phyloP scores from a whole-genome alignment of 2,329 filamentous ascomycete species.

The Helminthosporium solani region DNA sequence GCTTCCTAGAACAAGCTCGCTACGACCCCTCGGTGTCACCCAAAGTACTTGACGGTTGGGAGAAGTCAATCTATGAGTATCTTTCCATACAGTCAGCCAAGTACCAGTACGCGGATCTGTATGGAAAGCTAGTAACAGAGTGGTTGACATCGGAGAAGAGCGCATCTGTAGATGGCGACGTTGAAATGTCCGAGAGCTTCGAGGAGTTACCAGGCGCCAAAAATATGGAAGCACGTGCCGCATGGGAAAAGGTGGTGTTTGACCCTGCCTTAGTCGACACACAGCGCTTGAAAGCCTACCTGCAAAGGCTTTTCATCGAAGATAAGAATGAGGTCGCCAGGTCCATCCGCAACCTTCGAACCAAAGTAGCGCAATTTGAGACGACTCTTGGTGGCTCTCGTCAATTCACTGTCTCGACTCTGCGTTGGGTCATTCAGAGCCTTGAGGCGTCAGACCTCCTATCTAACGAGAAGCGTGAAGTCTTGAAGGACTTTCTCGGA shows the following conservation, averaged over 20 bases:
- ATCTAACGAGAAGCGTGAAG: slow-evolving; percentile 40
- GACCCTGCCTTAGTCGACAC: slow-evolving; percentile 27
- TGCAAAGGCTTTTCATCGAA: slow-evolving; percentile 24
- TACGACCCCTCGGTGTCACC: slow-evolving; percentile 40
- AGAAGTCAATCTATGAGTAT: slow-evolving; percentile 29
- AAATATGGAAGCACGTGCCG: slow-evolving; percentile 27
- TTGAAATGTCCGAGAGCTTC: slow-evolving; percentile 31
- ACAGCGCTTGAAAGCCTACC: slow-evolving; percentile 21
- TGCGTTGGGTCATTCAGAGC: slow-evolving; percentile 47
- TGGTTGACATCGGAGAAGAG: slow-evolving; percentile 36
- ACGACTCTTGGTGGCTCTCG: slow-evolving; percentile 14
- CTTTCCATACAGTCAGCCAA: slow-evolving; percentile 40
- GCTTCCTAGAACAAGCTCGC: slow-evolving; percentile 39
- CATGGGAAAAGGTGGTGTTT: slow-evolving; percentile 38
- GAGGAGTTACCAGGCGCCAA: slow-evolving; percentile 35
- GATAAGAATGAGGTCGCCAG: slow-evolving; percentile 19
- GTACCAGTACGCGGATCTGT: slow-evolving; percentile 38
- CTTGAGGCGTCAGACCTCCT: slow-evolving; percentile 50
- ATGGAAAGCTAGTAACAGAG: slow-evolving; percentile 39
- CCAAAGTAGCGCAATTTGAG: slow-evolving; percentile 24
- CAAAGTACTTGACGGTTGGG: slow-evolving; percentile 36
- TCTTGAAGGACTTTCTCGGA: slow-evolving; percentile 33
- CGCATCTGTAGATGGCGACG: slow-evolving; percentile 16
- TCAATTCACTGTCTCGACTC: slow-evolving; percentile 36
- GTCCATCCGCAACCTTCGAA: slow-evolving; percentile 19